Evolutionary conservation across 495 filamentous ascomycete species (phyloP), one percentile per base, ranked within the genome.

Genomic region (Trichoderma erinaceum): DNA sequence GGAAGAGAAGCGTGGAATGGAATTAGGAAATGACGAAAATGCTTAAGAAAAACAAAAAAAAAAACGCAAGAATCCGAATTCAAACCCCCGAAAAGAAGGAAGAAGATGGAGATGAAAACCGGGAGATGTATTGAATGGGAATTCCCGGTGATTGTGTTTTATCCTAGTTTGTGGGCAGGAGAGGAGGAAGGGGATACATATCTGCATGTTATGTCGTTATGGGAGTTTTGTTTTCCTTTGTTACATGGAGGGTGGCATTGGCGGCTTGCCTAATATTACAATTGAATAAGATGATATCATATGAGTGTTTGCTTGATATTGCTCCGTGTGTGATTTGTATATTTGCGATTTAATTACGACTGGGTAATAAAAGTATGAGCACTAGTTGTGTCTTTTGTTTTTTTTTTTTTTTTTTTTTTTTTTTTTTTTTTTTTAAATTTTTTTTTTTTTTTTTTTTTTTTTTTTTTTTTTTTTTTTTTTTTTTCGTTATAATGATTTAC

Each of bases 161-260:
- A n/a, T n/a, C n/a, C n/a, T n/a, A n/a, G n/a, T n/a, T n/a, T 2
- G 21, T 61, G 3, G 15, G n/a, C 27, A 2, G 50, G 25, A 29
- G 12, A 12, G 27, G 8, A 2, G 50, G 25, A 29, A 2, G 25
- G 27, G 8, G 56, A 61, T 23, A 32, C 27, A 29, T 10, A 61
- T 61, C 56, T 61, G 56, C 56, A 61, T 61, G 56, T 10, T 61
- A 61, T 61, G 56, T 61, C 56, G 56, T 61, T 61, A 61, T 61
- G 56, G 56, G 27, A 10, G 35, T 38, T 38, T 35, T 6, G 3
- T 35, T 38, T 44, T 44, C 16, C 16, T 44, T 44, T 44, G 21
- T 58, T 58, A 27, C 10, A 23, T 27, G 23, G 23, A 29, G 29
- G 29, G 29, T n/a, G 56, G 56, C 0, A 38, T 11, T 61, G 23